These are phyloP conservation scores for Mortierella sp. DNA, from an alignment of 371 early-diverging fungal species.

Conservation along the genomic window DNA sequence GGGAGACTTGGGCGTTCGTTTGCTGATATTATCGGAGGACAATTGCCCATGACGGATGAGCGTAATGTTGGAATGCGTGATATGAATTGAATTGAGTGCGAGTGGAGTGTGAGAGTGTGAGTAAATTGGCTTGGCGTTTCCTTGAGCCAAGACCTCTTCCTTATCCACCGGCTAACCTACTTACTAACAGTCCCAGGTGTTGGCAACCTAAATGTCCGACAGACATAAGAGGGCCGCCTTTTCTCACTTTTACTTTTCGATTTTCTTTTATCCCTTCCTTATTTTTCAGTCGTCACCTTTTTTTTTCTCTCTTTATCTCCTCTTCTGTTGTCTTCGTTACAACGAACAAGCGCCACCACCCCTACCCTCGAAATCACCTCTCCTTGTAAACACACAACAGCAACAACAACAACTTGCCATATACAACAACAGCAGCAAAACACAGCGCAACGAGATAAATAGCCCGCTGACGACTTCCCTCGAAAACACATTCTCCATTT, in stretches of 20 bases:
- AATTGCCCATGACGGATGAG: slow-evolving; percentile 6
- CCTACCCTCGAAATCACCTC: background rate
- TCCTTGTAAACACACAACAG: background rate
- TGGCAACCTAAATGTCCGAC: background rate
- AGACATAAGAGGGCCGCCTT: background rate
- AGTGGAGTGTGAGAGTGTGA: background rate
- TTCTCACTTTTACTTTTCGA: too few relatives aligned
- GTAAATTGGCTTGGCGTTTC: slow-evolving; percentile 19
- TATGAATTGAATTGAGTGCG: background rate
- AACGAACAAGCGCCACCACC: background rate
- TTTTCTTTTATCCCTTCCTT: too few relatives aligned
- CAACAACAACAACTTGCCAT: background rate
- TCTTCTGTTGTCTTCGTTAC: background rate
- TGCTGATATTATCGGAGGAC: background rate
- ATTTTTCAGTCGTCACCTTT: background rate
- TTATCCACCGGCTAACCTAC: background rate
- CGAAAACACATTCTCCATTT: background rate
- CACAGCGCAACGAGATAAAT: background rate
- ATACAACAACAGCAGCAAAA: background rate
- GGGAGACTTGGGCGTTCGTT: background rate
- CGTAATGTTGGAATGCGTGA: background rate
- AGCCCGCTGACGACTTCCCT: background rate
- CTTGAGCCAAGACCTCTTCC: slow-evolving; percentile 9
- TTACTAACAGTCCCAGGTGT: background rate
- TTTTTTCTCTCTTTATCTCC: background rate